Evolutionary conservation across 1,139 yeast genomes (phyloP).

Genomic region (Suhomyces coccinellae): DNA sequence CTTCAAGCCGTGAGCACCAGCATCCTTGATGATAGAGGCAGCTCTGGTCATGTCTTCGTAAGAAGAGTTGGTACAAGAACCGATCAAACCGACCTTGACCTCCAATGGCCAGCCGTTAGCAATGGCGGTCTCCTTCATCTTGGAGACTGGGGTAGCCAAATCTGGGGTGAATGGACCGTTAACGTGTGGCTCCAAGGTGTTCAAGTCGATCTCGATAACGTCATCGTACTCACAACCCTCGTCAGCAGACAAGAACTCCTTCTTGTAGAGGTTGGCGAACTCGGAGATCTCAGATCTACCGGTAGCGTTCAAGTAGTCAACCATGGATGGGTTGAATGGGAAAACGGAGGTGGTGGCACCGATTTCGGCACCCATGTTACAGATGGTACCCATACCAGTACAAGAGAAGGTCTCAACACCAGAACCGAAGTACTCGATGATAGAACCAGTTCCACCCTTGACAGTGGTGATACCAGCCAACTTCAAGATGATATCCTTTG

Average conservation of each 20-base stretch:
- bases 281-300: conserved; percentile 81
- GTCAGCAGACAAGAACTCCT: conserved; percentile 85
- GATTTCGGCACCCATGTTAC: conserved; percentile 99
- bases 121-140: conserved; percentile 84
- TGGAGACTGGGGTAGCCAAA: conserved; percentile 95
- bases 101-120: conserved; percentile 93
- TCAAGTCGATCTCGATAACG: conserved; percentile 90
- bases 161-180: conserved; percentile 99
- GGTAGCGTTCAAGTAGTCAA: conserved; percentile 85
- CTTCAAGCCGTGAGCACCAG: conserved; percentile 86
- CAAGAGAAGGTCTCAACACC: conserved; percentile 96
- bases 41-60: conserved; percentile 99
- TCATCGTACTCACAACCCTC: conserved; percentile 95
- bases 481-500: conserved; percentile 94
- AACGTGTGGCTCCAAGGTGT: conserved; percentile 94
- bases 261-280: conserved; percentile 72
- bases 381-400: conserved; percentile 99
- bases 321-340: conserved; percentile 95
- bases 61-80: conserved; percentile 99
- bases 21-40: conserved; percentile 90
- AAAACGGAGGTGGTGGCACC: conserved; percentile 99
- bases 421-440: conserved; percentile 95
- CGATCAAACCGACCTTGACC: conserved; percentile 94
- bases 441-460: conserved; percentile 98
- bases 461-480: conserved; percentile 97